These are phyloP conservation scores for Myrica gale DNA, from an alignment of 306 rosid genomes.

Conservation along the genomic window DNA sequence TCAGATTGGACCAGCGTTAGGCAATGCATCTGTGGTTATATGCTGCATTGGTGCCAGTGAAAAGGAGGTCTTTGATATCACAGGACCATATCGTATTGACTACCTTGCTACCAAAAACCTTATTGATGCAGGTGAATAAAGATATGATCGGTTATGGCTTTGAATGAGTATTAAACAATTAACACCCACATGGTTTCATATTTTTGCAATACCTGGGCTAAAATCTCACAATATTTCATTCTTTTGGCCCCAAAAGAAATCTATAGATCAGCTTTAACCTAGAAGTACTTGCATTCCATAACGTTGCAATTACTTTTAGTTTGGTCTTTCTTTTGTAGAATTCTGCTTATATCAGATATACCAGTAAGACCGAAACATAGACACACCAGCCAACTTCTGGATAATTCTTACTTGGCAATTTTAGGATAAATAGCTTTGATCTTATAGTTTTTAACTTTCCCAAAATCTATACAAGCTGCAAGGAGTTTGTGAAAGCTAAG, in stretches of 20 bases:
- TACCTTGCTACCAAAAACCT: conserved; percentile 80
- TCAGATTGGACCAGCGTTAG: conserved; percentile 63
- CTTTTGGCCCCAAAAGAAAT: conserved; percentile 3
- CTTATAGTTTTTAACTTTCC: background rate
- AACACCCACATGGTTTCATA: background rate
- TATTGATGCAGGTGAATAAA: conserved; percentile 64
- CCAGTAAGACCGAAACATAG: background rate
- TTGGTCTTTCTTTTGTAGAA: background rate
- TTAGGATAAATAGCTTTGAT: background rate
- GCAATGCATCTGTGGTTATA: conserved; percentile 72
- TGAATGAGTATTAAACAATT: background rate
- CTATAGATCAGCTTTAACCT: background rate
- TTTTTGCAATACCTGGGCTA: background rate
- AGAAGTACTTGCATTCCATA: background rate
- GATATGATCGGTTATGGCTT: conserved; percentile 9
- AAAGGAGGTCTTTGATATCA: conserved; percentile 83
- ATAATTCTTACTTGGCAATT: background rate
- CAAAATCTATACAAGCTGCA: background rate
- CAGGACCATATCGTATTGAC: conserved; percentile 93
- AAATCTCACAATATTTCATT: background rate
- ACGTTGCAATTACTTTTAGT: background rate
- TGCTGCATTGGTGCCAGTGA: conserved; percentile 98
- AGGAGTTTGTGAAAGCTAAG: background rate
- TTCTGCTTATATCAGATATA: background rate
- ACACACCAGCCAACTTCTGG: background rate